phyloP scores from a whole-genome alignment of 352 stramenopile genomes.

The Phytophthora pini region DNA sequence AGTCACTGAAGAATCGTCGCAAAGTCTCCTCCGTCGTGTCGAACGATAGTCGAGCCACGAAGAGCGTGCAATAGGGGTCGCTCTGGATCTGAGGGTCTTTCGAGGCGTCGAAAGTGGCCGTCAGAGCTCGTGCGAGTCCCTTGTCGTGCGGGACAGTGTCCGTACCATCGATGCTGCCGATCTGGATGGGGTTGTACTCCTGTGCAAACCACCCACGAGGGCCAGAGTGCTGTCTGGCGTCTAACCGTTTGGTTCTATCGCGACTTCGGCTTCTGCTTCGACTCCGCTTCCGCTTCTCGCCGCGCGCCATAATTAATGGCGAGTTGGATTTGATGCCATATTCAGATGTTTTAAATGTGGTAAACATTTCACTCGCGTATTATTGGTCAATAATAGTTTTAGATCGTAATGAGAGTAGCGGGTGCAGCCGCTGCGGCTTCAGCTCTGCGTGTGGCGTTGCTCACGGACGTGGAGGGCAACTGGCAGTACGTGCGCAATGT shows the following conservation, averaged over 20 bases:
- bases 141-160: conserved; percentile 70
- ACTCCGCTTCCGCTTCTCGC: conserved; percentile 13
- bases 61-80: conserved; percentile 72
- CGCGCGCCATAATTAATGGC: conserved; percentile 10
- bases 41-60: conserved; percentile 71
- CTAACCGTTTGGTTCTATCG: conserved; percentile 7
- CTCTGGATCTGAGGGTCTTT: conserved; percentile 69
- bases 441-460: conserved; percentile 61
- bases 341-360: no score
- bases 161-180: conserved; percentile 77
- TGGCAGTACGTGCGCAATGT: conserved; percentile 80
- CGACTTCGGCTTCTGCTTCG: conserved; percentile 27
- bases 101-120: conserved; percentile 55
- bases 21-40: conserved; percentile 64
- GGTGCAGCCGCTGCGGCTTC: conserved; percentile 4
- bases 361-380: background rate
- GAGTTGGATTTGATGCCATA: no score
- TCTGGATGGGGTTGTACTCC: conserved; percentile 71
- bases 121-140: conserved; percentile 59
- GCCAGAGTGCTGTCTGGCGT: background rate
- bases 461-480: conserved; percentile 86
- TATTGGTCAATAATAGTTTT: conserved; percentile 22
- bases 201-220: conserved; percentile 63
- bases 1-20: conserved; percentile 47
- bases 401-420: conserved; percentile 6